Evolutionary conservation across 1,284 basidiomycete species (phyloP).

Genomic region (Bondarzewia mesenterica): DNA sequence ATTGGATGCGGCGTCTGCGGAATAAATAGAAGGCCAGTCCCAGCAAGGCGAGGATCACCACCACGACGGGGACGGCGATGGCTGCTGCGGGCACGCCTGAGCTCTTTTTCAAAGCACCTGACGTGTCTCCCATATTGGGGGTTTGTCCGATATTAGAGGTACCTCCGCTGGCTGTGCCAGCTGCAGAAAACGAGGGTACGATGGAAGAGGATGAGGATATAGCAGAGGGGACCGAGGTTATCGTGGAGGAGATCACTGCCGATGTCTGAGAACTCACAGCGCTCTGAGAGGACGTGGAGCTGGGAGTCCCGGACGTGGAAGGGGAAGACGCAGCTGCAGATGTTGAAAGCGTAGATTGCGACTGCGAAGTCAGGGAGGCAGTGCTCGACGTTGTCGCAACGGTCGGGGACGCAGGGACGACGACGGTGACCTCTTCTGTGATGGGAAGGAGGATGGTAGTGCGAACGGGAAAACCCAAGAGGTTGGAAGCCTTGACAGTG

Average conservation of each 20-base stretch:
- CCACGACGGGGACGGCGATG: too few species aligned
- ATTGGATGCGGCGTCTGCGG: too few species aligned
- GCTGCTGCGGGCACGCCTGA: too few species aligned
- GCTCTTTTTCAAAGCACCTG: too few species aligned
- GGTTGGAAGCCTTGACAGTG: neutral
- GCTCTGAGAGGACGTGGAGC: neutral
- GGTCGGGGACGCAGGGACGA: neutral
- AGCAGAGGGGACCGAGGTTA: neutral
- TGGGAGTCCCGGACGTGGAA: neutral
- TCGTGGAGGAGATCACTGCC: too few species aligned
- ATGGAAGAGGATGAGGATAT: neutral
- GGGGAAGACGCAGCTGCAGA: neutral
- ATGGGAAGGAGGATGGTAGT: neutral
- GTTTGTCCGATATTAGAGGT: too few species aligned
- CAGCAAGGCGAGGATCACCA: too few species aligned
- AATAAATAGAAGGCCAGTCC: too few species aligned
- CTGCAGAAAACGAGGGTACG: neutral
- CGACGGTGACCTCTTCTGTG: neutral
- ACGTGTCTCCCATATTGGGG: too few species aligned
- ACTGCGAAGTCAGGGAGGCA: neutral
- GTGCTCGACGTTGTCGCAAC: neutral
- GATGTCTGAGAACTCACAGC: too few species aligned
- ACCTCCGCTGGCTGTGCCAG: neutral
- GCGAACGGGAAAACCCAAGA: neutral
- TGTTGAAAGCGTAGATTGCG: neutral